Evolutionary conservation across 192 early-diverging fungal species (phyloP), one percentile per base, ranked within the genome.

Genomic region (Piromyces finnis): DNA sequence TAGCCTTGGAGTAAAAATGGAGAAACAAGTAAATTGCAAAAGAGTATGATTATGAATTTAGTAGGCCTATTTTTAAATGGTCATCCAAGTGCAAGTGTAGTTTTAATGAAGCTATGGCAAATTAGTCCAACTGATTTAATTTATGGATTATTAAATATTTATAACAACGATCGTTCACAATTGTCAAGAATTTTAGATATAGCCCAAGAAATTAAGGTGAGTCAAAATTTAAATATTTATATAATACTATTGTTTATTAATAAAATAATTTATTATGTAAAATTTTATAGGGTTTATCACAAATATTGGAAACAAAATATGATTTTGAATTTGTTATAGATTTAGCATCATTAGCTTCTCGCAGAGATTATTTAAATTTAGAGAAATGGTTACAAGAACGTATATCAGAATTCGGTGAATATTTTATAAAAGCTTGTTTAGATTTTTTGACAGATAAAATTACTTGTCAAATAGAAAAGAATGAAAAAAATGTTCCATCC

Each of bases 371-470:
- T 78, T 82, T 96, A 7, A 94, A 93, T 79, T 82, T 96, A 2
- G 95, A 95, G 81, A 94, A 94, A 83, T 96, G 94, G 94, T 83
- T 96, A 14, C 89, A 87, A 79, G 94, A 94, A 77, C 91, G 91
- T 30, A 87, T 95, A 16, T 78, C 82, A 12, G 86, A 90, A 12
- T 87, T 90, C 37, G 87, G 90, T n/a, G 89, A 91, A 51, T 30
- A 82, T 16, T 96, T 96, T 85, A 79, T 91, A 51, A 85, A 85
- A 26, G 89, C 91, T 0, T 94, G 93, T 82, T 83, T 96, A 77
- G 92, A 94, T 28, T 94, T 92, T 82, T 83, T 96, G 36, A 86
- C 83, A 51, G 87, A 91, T 39, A 94, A 94, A 81, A 84, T 93
- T 5, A 81, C 84, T 1, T 80, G 83, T 14, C 88, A 91, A 79